These are phyloP conservation scores for Cystobasidium slooffiae DNA, from an alignment of 1,284 basidiomycete species.

Conservation along the genomic window DNA sequence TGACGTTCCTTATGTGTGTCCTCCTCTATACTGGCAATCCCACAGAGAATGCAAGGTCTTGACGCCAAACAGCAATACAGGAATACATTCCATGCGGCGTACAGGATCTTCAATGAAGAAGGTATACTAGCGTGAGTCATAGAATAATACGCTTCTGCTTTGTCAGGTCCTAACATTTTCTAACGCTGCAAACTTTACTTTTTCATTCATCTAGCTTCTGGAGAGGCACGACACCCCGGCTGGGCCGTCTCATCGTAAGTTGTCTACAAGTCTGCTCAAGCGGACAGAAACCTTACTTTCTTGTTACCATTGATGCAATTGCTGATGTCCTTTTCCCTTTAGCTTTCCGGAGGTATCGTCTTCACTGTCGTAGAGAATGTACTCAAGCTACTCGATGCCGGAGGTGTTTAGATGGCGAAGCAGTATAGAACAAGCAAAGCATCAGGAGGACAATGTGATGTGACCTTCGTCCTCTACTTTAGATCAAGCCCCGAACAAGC, in stretches of 20 bases:
- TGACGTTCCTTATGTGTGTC: not conserved
- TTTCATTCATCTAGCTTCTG: conserved; percentile 70
- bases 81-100: conserved; percentile 92
- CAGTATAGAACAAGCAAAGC: not conserved
- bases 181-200: not conserved
- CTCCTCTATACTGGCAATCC: not conserved
- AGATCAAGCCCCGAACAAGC: too few relatives aligned
- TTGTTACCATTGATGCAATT: too few relatives aligned
- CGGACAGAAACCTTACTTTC: too few relatives aligned
- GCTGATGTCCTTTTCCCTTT: conserved; percentile 38
- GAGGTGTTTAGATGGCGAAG: not conserved
- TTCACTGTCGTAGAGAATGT: conserved; percentile 88
- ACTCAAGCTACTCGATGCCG: conserved; percentile 25
- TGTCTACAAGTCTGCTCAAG: not conserved
- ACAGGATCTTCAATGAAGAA: conserved; percentile 74
- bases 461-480: not conserved
- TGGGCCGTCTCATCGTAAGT: conserved; percentile 81
- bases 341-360: conserved; percentile 92
- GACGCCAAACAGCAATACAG: conserved; percentile 80
- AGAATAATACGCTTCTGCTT: not conserved
- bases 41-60: conserved; percentile 84
- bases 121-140: conserved; percentile 47
- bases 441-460: not conserved
- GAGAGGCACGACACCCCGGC: conserved; percentile 90
- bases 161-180: not conserved